These are phyloP conservation scores for Davidsoniella virescens DNA, from an alignment of 2,329 filamentous ascomycete species.

Conservation along the genomic window DNA sequence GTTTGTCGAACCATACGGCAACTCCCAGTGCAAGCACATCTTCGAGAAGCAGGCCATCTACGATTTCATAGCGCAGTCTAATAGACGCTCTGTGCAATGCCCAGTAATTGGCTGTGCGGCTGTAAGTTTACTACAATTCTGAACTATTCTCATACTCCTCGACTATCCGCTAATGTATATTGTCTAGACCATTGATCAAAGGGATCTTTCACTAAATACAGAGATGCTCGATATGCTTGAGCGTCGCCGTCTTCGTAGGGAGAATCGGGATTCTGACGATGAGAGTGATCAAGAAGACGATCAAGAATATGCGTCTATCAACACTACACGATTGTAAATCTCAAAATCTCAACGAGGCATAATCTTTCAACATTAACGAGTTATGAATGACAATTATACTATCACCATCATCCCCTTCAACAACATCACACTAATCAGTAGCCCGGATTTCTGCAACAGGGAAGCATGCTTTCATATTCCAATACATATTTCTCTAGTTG, in stretches of 20 bases:
- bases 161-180: not conserved
- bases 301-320: conserved; percentile 6
- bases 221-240: conserved; percentile 9
- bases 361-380: not conserved
- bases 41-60: conserved; percentile 52
- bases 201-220: not conserved
- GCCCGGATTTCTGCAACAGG: too few species aligned
- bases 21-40: conserved; percentile 50
- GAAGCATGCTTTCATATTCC: not conserved
- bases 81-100: conserved; percentile 18
- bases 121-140: conserved; percentile 22
- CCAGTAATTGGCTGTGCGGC: conserved; percentile 29
- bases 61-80: conserved; percentile 41
- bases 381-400: not conserved
- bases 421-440: too few species aligned
- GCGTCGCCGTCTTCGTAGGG: conserved; percentile 1
- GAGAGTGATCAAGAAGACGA: conserved; percentile 9
- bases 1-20: conserved; percentile 52
- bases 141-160: not conserved
- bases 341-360: conserved; percentile 1
- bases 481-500: not conserved
- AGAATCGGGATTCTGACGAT: conserved; percentile 4
- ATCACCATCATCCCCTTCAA: not conserved
- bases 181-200: not conserved
- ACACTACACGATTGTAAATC: conserved; percentile 1